Evolutionary conservation across 1,284 basidiomycete species (phyloP), one percentile per base, ranked within the genome.

Genomic region (Pseudozyma sp.): DNA sequence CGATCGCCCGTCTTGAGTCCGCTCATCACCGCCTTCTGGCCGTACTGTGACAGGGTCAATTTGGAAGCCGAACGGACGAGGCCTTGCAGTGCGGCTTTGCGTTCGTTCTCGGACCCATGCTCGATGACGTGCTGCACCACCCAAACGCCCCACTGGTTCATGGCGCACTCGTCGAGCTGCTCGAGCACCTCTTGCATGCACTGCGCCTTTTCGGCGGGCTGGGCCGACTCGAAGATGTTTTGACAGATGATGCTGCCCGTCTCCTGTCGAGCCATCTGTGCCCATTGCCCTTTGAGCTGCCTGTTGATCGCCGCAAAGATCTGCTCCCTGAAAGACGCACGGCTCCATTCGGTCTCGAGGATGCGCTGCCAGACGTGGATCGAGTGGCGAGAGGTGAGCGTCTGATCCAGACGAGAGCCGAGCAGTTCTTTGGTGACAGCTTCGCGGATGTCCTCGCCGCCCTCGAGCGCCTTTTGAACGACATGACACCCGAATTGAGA

Each of bases 121-220:
- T 84, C 81, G 51, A 82, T 70, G 37, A 83, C 77, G 62, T 81
- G 79, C 61, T 81, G 77, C 31, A 83, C 75, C 17, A 83, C 78
- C 82, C 82, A 84, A 0, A 84, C 81, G 29, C 82, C 82, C 78
- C 80, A 83, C 55, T 83, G 82, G 35, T 82, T 77, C 17, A 64
- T 65, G 1, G 78, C 78, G 59, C 78, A 80, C 7, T 75, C 67
- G 40, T 68, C 56, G 33, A 81, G 44, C 19, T 74, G 37, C 1
- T 63, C 67, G 24, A 84, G 58, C 53, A 84, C 70, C 69, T 83
- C 81, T 4, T 64, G 33, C 46, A 84, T 60, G 63, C 80, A 80
- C 54, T 72, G 44, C 43, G 56, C 59, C 66, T 80, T 77, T 24
- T 78, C 74, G 4, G 58, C 52, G 1, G 58, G 55, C 39, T 73